Evolutionary conservation across 2,329 filamentous ascomycete species (phyloP).

Genomic region (Tolypocladium tundrense): DNA sequence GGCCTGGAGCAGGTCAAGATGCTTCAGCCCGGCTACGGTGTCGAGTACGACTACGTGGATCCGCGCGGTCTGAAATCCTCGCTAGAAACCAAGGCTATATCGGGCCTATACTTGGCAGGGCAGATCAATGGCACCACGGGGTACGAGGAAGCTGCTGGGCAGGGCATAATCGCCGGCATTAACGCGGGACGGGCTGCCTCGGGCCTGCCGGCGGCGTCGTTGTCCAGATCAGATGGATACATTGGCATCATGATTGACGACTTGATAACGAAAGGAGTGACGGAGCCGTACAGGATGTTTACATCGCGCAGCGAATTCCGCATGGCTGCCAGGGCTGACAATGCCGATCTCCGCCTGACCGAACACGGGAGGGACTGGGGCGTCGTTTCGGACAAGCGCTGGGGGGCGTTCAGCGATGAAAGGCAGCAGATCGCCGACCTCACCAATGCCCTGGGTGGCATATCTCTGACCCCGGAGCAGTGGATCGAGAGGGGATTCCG

Average conservation of each 20-base stretch:
- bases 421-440: conserved; percentile 59
- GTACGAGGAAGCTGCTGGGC: conserved; percentile 93
- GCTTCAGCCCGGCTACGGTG: conserved; percentile 91
- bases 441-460: conserved; percentile 45
- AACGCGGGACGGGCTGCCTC: conserved; percentile 80
- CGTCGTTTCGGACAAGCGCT: conserved; percentile 68
- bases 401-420: conserved; percentile 58
- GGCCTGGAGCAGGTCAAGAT: conserved; percentile 84
- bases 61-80: conserved; percentile 80
- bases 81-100: conserved; percentile 86
- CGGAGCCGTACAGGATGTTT: conserved; percentile 97
- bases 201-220: conserved; percentile 51
- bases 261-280: conserved; percentile 90
- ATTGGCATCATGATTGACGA: conserved; percentile 99
- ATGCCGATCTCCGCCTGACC: conserved; percentile 83
- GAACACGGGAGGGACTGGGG: conserved; percentile 65
- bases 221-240: conserved; percentile 81
- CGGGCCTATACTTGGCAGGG: conserved; percentile 81
- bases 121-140: conserved; percentile 98
- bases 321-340: conserved; percentile 85
- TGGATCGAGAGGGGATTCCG: conserved; percentile 65
- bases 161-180: conserved; percentile 84
- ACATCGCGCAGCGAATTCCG: conserved; percentile 92
- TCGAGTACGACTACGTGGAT: conserved; percentile 98
- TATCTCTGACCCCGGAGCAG: conserved; percentile 45